phyloP scores from a whole-genome alignment of 2,329 filamentous ascomycete species.

The Monosporascus ibericus region DNA sequence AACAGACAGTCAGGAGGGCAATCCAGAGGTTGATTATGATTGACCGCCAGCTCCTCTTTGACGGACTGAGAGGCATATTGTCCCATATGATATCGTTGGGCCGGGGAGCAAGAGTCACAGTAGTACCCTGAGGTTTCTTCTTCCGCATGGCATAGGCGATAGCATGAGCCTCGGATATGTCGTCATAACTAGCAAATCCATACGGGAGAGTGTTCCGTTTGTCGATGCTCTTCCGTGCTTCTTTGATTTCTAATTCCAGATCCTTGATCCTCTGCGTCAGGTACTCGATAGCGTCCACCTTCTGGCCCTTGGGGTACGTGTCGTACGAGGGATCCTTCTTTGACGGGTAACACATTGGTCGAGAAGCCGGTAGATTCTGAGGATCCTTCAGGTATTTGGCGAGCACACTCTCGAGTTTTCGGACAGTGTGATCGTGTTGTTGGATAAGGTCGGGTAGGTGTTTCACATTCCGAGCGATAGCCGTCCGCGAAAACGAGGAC shows the following conservation, averaged over 20 bases:
- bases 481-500: constrained; percentile 40
- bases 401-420: constrained; percentile 74
- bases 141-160: constrained; percentile 77
- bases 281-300: constrained; percentile 92
- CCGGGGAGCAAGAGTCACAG: constrained; percentile 71
- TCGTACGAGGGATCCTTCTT: constrained; percentile 68
- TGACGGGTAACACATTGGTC: constrained; percentile 73
- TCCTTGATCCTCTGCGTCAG: constrained; percentile 77
- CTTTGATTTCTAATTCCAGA: constrained; percentile 77
- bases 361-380: constrained; percentile 64
- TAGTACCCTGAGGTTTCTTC: constrained; percentile 74
- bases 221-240: constrained; percentile 76
- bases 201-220: constrained; percentile 84
- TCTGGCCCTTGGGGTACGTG: constrained; percentile 58
- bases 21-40: constrained; percentile 84
- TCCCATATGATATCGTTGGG: constrained; percentile 96
- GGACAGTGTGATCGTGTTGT: constrained; percentile 74
- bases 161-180: constrained; percentile 79
- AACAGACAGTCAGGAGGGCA: constrained; percentile 69
- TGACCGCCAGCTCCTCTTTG: constrained; percentile 63
- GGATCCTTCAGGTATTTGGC: constrained; percentile 91
- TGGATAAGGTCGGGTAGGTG: constrained; percentile 79
- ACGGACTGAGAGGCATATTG: constrained; percentile 70
- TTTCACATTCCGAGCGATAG: constrained; percentile 87
- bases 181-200: constrained; percentile 90